phyloP scores from a whole-genome alignment of 1,139 yeast genomes.

The Diutina pseudorugosa region DNA sequence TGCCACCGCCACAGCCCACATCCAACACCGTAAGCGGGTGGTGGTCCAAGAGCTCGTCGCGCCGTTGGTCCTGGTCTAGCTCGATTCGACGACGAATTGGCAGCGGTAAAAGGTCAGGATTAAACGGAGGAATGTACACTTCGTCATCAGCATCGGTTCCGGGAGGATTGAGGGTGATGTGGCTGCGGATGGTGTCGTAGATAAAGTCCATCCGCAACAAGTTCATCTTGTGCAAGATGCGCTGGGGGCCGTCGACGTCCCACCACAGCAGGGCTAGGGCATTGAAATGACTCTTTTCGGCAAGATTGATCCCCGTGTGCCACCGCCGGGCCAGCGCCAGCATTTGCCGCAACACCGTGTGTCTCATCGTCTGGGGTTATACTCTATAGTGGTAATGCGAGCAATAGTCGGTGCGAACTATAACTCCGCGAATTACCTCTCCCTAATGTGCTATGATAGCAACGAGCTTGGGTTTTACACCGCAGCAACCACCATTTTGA shows the following conservation, averaged over 20 bases:
- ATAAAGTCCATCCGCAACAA: constrained; percentile 80
- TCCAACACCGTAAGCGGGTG: constrained; percentile 50
- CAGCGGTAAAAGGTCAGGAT: constrained; percentile 50
- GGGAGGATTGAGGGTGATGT: constrained; percentile 30
- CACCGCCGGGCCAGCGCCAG: constrained; percentile 1
- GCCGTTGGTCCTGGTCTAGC: constrained; percentile 33
- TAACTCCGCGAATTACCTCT: too few relatives aligned
- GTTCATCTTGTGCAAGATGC: constrained; percentile 92
- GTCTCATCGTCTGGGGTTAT: neutral
- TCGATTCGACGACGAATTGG: constrained; percentile 35
- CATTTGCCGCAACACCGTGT: neutral
- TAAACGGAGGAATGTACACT: constrained; percentile 71
- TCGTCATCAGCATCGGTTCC: constrained; percentile 29
- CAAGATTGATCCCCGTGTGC: constrained; percentile 9
- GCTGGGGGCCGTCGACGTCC: constrained; percentile 88
- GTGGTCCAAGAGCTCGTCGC: constrained; percentile 24
- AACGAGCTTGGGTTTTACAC: too few relatives aligned
- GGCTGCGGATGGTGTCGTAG: constrained; percentile 39
- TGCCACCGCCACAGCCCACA: constrained; percentile 98
- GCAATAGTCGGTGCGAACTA: neutral
- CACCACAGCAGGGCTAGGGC: constrained; percentile 88
- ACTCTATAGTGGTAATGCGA: neutral
- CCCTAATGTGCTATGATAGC: too few relatives aligned
- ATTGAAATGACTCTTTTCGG: constrained; percentile 71
- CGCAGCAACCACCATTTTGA: too few relatives aligned